These are phyloP conservation scores for Fusarium papillatum DNA, from an alignment of 2,329 filamentous ascomycete species.

Conservation along the genomic window DNA sequence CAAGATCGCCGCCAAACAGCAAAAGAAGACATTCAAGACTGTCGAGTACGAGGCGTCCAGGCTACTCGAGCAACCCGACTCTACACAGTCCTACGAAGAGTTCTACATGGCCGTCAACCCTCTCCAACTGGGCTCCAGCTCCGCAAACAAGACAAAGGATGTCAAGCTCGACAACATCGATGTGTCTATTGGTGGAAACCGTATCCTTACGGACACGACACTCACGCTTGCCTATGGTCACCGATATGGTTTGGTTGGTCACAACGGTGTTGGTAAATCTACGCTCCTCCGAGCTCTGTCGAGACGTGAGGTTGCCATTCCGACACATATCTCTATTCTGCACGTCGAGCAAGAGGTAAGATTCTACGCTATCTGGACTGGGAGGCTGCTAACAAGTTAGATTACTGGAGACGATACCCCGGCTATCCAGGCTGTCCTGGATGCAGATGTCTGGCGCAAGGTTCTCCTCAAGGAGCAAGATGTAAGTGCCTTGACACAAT, in stretches of 20 bases:
- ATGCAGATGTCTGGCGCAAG: conserved; percentile 99
- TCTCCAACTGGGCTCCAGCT: conserved; percentile 82
- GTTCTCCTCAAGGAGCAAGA: conserved; percentile 91
- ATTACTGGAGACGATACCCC: conserved; percentile 96
- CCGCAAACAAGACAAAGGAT: conserved; percentile 94
- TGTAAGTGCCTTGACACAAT: conserved; percentile 60
- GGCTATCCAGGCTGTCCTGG: conserved; percentile 93
- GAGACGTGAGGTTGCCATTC: conserved; percentile 93
- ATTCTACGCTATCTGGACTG: neutral
- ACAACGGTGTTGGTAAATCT: conserved; percentile 99
- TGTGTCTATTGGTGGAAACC: conserved; percentile 88
- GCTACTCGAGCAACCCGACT: conserved; percentile 85
- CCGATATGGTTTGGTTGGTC: conserved; percentile 96
- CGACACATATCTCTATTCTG: conserved; percentile 97
- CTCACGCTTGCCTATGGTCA: conserved; percentile 93
- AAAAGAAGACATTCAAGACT: conserved; percentile 98
- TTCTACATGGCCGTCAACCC: conserved; percentile 99
- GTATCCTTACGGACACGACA: conserved; percentile 92
- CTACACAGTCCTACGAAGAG: conserved; percentile 95
- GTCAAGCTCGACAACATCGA: conserved; percentile 98
- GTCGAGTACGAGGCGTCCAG: conserved; percentile 97
- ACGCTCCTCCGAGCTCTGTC: conserved; percentile 94
- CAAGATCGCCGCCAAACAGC: conserved; percentile 98
- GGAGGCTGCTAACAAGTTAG: conserved; percentile 56
- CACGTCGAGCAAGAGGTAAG: conserved; percentile 97